Evolutionary conservation across 805 yeast genomes (phyloP).

Genomic region (Pichia heedii): DNA sequence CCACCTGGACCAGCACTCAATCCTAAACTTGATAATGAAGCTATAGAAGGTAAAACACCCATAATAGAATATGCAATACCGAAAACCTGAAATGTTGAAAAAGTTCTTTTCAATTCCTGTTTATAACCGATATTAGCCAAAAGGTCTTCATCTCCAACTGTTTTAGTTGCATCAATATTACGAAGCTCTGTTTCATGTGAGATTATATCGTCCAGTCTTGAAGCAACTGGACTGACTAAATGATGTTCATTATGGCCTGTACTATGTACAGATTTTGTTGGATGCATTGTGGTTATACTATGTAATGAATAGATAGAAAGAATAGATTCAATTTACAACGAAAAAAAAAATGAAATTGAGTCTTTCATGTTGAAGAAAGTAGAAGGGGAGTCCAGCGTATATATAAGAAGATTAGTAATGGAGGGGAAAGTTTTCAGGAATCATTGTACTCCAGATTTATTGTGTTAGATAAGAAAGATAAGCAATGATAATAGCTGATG

Average conservation of each 20-base stretch:
- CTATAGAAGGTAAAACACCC: slow-evolving; percentile 60
- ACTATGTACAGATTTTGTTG: background rate
- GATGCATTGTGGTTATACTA: background rate
- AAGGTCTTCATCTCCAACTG: slow-evolving; percentile 26
- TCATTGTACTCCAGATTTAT: too few relatives aligned
- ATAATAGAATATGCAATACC: slow-evolving; percentile 66
- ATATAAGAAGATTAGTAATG: too few relatives aligned
- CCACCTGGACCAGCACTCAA: slow-evolving; percentile 56
- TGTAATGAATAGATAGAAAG: background rate
- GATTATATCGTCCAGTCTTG: slow-evolving; percentile 15
- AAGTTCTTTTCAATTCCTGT: slow-evolving; percentile 55
- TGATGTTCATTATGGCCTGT: slow-evolving; percentile 4
- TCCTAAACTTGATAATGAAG: slow-evolving; percentile 45
- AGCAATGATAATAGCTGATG: too few relatives aligned
- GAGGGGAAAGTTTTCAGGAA: too few relatives aligned
- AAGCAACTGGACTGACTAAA: slow-evolving; percentile 11
- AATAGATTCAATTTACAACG: background rate
- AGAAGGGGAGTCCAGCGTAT: too few relatives aligned
- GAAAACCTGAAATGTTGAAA: slow-evolving; percentile 54
- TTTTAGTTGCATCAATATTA: slow-evolving; percentile 22
- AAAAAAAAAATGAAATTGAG: background rate
- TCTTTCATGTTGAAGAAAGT: too few relatives aligned
- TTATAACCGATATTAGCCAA: slow-evolving; percentile 58
- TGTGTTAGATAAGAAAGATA: too few relatives aligned
- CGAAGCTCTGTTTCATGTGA: slow-evolving; percentile 20